Conservation (phyloP, 768 basidiomycete genomes). For the Tulasnella sp. region DNA sequence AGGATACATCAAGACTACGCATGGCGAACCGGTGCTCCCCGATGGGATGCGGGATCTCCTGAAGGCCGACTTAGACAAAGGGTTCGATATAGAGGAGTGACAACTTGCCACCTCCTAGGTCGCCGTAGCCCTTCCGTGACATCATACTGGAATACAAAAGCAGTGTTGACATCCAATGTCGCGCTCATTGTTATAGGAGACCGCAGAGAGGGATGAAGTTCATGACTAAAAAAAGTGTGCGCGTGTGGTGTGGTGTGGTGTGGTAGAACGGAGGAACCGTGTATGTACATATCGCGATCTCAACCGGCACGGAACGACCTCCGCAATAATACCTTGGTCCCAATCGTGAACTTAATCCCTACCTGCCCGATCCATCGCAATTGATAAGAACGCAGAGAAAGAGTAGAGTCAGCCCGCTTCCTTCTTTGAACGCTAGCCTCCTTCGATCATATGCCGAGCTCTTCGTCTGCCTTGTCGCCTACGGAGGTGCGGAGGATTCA, state of each 20-base stretch:
- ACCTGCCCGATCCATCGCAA: no score
- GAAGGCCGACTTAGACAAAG: constrained; percentile 73
- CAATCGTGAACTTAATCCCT: not conserved
- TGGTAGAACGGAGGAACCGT: not conserved
- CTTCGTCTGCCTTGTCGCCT: not conserved
- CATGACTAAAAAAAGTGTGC: no score
- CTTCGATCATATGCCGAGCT: not conserved
- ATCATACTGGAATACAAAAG: not conserved
- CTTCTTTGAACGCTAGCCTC: not conserved
- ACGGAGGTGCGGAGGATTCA: constrained; percentile 27
- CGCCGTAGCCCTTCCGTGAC: not conserved
- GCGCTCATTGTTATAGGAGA: not conserved
- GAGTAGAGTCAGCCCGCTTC: not conserved
- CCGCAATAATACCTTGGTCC: not conserved
- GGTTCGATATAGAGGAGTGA: constrained; percentile 52
- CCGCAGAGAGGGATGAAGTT: no score
- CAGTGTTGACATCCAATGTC: not conserved
- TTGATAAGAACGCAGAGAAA: not conserved
- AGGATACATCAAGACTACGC: constrained; percentile 38
- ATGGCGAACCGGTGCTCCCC: constrained; percentile 63
- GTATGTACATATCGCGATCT: not conserved
- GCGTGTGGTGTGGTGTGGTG: no score
- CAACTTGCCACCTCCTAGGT: not conserved
- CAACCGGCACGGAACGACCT: not conserved
- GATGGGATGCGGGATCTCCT: constrained; percentile 83